These are phyloP conservation scores for Alloascoidea hylecoeti DNA, from an alignment of 805 yeast species.

Conservation along the genomic window DNA sequence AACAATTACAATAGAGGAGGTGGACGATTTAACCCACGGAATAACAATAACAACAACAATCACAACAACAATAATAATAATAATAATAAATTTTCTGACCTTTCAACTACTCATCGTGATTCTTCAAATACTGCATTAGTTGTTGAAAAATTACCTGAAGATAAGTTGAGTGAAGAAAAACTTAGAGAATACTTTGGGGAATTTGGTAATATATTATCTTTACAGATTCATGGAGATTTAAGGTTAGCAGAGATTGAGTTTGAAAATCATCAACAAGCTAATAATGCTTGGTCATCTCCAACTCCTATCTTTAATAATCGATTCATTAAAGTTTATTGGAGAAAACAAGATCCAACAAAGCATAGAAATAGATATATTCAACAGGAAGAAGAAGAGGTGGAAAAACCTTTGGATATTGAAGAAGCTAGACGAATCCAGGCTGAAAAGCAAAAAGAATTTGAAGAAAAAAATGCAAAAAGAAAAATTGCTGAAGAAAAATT, in stretches of 20 bases:
- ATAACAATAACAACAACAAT: not conserved
- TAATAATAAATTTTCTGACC: not conserved
- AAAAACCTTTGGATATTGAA: constrained; percentile 18
- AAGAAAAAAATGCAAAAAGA: constrained; percentile 21
- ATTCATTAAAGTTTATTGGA: constrained; percentile 32
- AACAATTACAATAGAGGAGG: not conserved
- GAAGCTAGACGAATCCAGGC: constrained; percentile 21
- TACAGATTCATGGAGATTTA: constrained; percentile 15
- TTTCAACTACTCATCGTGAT: constrained; percentile 4
- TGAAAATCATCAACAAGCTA: constrained; percentile 21
- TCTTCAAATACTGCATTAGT: constrained; percentile 18
- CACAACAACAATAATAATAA: too few relatives aligned
- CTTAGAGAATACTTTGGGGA: constrained; percentile 22
- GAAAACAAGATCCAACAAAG: constrained; percentile 6
- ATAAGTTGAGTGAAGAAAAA: constrained; percentile 20
- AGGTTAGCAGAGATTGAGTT: constrained; percentile 25
- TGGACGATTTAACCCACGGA: not conserved
- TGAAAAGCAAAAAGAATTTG: constrained; percentile 25
- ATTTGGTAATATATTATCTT: constrained; percentile 22
- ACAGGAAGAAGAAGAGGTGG: not conserved
- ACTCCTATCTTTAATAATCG: constrained; percentile 32
- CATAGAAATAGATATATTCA: not conserved
- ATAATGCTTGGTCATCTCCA: constrained; percentile 27
- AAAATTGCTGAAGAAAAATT: constrained; percentile 18
- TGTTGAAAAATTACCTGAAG: constrained; percentile 28